Evolutionary conservation across 1,284 basidiomycete genomes (phyloP), one percentile per base, ranked within the genome.

Genomic region (Pisolithus thermaeus): DNA sequence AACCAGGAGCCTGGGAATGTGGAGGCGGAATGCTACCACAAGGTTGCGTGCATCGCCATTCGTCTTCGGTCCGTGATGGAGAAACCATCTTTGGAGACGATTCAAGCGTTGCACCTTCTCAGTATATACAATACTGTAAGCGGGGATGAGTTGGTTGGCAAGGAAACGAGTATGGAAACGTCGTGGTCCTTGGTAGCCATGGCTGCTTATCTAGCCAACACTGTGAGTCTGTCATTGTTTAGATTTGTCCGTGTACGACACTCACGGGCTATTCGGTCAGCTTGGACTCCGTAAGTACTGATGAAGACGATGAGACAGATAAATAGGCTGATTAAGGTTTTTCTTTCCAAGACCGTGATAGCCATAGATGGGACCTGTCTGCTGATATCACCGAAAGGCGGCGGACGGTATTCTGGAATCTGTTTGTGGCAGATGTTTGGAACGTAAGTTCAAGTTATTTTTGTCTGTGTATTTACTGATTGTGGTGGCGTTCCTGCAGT

Each of bases 71-170:
- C 83, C 2, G 73, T 84, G 23, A 66, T 85, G 47, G 83, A 85
- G 64, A 82, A 84, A 53, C 82, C 84, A 7, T 79, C 79, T 9
- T 68, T 84, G 42, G 79, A 79, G 49, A 84, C 83, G 36, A 78
- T 87, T 46, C 82, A 86, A 61, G 67, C 78, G 5, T 64, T 88
- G 51, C 81, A 84, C 62, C 62, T 84, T 58, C 67, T 77, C 65
- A 77, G 75, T 58, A 72, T 76, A 27, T 80, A 79, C 59, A 77
- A 77, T 51, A 74, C 76, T 8, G 75, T 83, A 69, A 70, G 67
- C 53, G 68, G 70, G 48, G 69, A 68, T 56, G 70, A 73, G 55
- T 52, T 67, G 38, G 50, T 60, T 5, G 57, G 55, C 47, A 64
- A 62, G 36, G 71, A 75, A 52, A 69, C 65, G 1, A 81, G 74